Base-by-base conservation (phyloP, 2,329 filamentous ascomycete species). In the Penicillium sp. region DNA sequence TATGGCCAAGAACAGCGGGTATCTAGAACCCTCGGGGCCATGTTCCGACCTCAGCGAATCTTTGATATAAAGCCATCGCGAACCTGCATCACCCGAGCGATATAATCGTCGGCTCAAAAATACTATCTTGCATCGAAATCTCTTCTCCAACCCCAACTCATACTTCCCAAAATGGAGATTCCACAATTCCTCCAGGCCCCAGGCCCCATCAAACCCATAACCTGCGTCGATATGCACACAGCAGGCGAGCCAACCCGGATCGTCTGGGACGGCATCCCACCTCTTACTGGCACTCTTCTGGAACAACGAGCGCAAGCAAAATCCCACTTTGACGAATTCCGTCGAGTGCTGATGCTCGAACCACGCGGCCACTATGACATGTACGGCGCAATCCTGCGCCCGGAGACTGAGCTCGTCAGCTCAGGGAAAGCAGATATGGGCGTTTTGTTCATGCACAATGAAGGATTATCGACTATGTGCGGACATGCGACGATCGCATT, bases 401-500 rank as follows among this genome's bases (percentile, higher is more conserved):
- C 63, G 0, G 67, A 74, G 18, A 79, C 78, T 4, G 78, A 78
- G 61, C 67, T 76, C 0, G 70, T 72, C n/a, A 39, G 45, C 7
- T 55, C 60, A 1, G 72, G 73, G 2, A 59, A 74, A n/a, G 79
- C 79, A 0, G 69, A 81, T 58, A 75, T 80, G 26, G 79, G 78
- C 4, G 75, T 78, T 1, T 59, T 81, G 3, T 81, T 81, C 63
- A 71, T 71, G 56, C 76, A 77, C 30, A 79, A 78, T 30, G 75
- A 76, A 4, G 78, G 76, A 0, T 80, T 76, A 46, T 78, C 76
- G 7, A 80, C 77, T 5, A 80, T 80, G 71, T 81, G 79, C 55
- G 79, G 79, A 3, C 79, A 81, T 60, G 79, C 78, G 2, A 80
- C 79, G 0, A 77, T 82, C 42, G 79, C 79, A 0, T 59, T 81